These are phyloP conservation scores for Pleurozium schreberi DNA, from an alignment of 225 moss, liverwort and hornwort species.

Conservation along the genomic window DNA sequence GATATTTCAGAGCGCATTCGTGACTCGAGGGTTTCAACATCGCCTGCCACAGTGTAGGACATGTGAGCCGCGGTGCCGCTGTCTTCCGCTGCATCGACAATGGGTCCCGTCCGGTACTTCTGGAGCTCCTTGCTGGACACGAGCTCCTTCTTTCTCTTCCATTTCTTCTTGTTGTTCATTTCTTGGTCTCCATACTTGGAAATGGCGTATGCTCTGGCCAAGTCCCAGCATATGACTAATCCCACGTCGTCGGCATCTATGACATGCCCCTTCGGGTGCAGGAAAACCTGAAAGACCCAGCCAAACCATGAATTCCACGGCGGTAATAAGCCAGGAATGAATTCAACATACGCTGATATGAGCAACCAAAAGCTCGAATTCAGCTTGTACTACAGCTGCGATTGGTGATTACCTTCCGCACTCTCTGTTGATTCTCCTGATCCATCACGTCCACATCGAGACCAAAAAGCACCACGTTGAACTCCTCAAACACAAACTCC, in stretches of 20 bases:
- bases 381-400: not conserved
- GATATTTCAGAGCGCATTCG: slow-evolving; percentile 21
- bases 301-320: not conserved
- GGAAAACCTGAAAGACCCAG: slow-evolving; percentile 18
- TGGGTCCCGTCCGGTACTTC: slow-evolving; percentile 19
- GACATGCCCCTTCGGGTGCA: slow-evolving; percentile 38
- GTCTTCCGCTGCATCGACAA: not conserved
- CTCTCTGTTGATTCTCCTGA: slow-evolving; percentile 4
- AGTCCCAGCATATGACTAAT: slow-evolving; percentile 37
- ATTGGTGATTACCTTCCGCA: slow-evolving; percentile 35
- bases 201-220: slow-evolving; percentile 25
- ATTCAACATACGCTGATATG: not conserved
- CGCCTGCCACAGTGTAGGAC: not conserved
- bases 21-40: slow-evolving; percentile 11
- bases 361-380: not conserved
- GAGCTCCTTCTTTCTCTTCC: slow-evolving; percentile 9
- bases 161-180: not conserved
- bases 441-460: slow-evolving; percentile 55
- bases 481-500: slow-evolving; percentile 60
- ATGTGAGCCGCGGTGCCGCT: not conserved
- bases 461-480: slow-evolving; percentile 66
- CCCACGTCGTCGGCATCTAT: slow-evolving; percentile 32
- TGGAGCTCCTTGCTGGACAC: slow-evolving; percentile 3
- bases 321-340: not conserved
- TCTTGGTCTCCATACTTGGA: slow-evolving; percentile 23